Conservation (phyloP, 2,329 filamentous ascomycete genomes). For the Ramularia collo-cygni region DNA sequence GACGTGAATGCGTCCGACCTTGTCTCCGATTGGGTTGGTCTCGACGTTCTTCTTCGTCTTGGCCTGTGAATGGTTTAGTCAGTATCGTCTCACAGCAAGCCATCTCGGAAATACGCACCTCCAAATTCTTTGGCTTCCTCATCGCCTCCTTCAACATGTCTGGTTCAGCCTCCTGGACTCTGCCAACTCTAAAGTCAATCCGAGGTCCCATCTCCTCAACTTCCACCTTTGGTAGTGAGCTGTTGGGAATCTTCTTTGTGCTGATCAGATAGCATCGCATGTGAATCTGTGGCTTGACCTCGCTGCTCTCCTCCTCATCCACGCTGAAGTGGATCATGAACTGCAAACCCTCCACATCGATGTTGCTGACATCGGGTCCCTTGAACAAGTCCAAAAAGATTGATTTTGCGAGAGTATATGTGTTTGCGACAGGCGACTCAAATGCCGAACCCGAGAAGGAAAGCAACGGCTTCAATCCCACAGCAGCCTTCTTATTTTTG, state of each 20-base stretch:
- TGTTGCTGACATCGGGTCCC: slow-evolving; percentile 68
- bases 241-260: slow-evolving; percentile 72
- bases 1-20: slow-evolving; percentile 87
- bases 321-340: slow-evolving; percentile 80
- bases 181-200: slow-evolving; percentile 83
- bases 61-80: slow-evolving; percentile 32
- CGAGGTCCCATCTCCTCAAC: slow-evolving; percentile 92
- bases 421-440: slow-evolving; percentile 70
- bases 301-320: slow-evolving; percentile 46
- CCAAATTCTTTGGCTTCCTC: slow-evolving; percentile 69
- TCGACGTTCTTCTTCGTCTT: slow-evolving; percentile 92
- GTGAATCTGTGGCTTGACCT: slow-evolving; percentile 45
- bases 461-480: slow-evolving; percentile 83
- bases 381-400: slow-evolving; percentile 88
- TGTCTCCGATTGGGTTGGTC: slow-evolving; percentile 88
- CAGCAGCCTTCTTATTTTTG: slow-evolving; percentile 55
- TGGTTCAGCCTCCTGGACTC: slow-evolving; percentile 70
- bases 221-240: slow-evolving; percentile 82
- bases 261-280: slow-evolving; percentile 78
- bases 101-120: slow-evolving; percentile 46
- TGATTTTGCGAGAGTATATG: slow-evolving; percentile 80
- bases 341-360: slow-evolving; percentile 92
- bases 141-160: slow-evolving; percentile 81
- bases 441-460: slow-evolving; percentile 86
- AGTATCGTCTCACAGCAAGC: slow-evolving; percentile 4